Conservation (phyloP, 176 grass and related monocot species). For the Phoenix roebelenii region DNA sequence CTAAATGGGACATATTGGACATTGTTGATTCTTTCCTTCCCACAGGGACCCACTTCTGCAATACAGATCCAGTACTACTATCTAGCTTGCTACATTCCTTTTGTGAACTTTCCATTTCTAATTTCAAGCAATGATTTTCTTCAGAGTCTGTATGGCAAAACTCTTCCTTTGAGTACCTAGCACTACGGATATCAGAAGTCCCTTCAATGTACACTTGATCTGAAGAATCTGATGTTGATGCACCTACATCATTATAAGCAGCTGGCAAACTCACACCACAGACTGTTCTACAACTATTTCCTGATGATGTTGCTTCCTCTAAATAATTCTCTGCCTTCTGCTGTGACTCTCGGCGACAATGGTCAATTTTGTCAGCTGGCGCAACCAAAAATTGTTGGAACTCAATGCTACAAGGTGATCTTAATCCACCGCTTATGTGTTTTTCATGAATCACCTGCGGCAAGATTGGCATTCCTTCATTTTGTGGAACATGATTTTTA, state of each 20-base stretch:
- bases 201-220: neutral
- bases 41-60: slow-evolving; percentile 46
- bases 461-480: slow-evolving; percentile 19
- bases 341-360: neutral
- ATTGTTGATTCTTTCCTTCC: slow-evolving; percentile 23
- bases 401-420: slow-evolving; percentile 25
- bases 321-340: slow-evolving; percentile 4
- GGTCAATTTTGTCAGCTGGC: slow-evolving; percentile 13
- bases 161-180: neutral
- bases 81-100: slow-evolving; percentile 26
- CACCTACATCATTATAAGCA: slow-evolving; percentile 14
- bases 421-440: slow-evolving; percentile 11
- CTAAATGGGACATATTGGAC: slow-evolving; percentile 6
- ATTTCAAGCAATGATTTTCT: slow-evolving; percentile 19
- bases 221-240: neutral
- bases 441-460: slow-evolving; percentile 5
- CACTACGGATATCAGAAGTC: neutral
- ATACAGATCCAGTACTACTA: slow-evolving; percentile 16
- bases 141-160: slow-evolving; percentile 20
- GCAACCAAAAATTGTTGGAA: slow-evolving; percentile 14
- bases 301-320: slow-evolving; percentile 8
- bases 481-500: slow-evolving; percentile 27
- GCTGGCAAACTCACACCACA: slow-evolving; percentile 8
- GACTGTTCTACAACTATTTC: neutral
- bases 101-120: slow-evolving; percentile 14